Evolutionary conservation across 306 rosid genomes (phyloP).

Genomic region (Carpinus fangiana): DNA sequence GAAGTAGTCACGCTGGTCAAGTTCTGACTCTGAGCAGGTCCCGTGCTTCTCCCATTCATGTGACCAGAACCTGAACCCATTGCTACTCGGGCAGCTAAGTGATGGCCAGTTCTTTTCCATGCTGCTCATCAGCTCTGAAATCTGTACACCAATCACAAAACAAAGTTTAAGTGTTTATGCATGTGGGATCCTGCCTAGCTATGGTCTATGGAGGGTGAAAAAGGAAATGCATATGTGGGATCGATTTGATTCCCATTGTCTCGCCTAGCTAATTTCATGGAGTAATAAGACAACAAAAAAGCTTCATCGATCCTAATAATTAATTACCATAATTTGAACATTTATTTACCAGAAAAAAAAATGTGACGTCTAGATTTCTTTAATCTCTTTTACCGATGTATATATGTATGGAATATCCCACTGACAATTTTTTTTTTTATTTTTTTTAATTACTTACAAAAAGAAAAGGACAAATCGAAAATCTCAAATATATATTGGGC

Average conservation of each 20-base stretch:
- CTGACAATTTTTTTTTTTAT: too few relatives aligned
- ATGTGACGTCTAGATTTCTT: background rate
- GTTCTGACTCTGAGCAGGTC: conserved; percentile 70
- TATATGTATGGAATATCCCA: background rate
- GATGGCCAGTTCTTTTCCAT: conserved; percentile 75
- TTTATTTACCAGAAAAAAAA: background rate
- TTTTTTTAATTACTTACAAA: background rate
- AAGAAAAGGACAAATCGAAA: background rate
- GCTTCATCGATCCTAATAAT: too few relatives aligned
- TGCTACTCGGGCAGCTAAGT: conserved; percentile 85
- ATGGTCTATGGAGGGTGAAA: too few relatives aligned
- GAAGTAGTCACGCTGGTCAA: conserved; percentile 67
- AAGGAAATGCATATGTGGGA: too few relatives aligned
- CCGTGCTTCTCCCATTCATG: conserved; percentile 94
- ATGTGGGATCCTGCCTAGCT: too few relatives aligned
- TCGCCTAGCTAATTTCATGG: too few relatives aligned
- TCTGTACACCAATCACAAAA: conserved; percentile 17
- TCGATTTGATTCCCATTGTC: too few relatives aligned
- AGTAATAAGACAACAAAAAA: too few relatives aligned
- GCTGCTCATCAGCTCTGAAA: conserved; percentile 51
- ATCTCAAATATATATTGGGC: background rate
- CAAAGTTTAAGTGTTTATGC: too few relatives aligned
- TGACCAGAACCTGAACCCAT: conserved; percentile 74
- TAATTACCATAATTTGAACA: too few relatives aligned
- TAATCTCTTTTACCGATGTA: background rate